Base-by-base conservation (phyloP, 306 rosid genomes). In the Fragaria vesca region DNA sequence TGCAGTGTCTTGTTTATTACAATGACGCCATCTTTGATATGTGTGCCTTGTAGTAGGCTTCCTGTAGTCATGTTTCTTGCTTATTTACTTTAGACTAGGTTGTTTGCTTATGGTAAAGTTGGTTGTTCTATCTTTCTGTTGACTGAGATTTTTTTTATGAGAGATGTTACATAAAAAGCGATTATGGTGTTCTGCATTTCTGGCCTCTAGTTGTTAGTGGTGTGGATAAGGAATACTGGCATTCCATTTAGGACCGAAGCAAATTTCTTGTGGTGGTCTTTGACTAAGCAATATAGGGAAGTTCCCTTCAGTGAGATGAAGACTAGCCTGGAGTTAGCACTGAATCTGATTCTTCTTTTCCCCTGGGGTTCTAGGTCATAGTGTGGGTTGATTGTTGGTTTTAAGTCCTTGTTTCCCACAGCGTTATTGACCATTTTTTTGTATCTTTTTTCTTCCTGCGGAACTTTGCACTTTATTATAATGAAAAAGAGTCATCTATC, bases 1-100 rank as follows among this genome's bases (percentile, higher is more conserved):
- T 48, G 15, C 24, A 67, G 58, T 77, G 26, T 55, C 60, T 83
- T 77, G 54, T 57, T 65, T 58, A n/a, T 73, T 69, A 73, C 73
- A 66, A 26, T n/a, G 12, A 62, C 46, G 17, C n/a, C 18, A 0
- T 26, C 76, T 17, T 69, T 34, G 47, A 20, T 72, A 10, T 28
- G 65, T 72, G 12, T 34, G 24, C 43, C 12, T 48, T 30, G 7
- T 50, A 8, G 30, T 48, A 71, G 28, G 75, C 38, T 30, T 71
- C n/a, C 45, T 47, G 43, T 48, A 12, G n/a, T 6, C 18, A 58
- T 30, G 34, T 58, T 58, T 21, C 30, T 58, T 58, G 16, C 65
- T 58, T 58, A 0, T 12, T 72, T 52, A 12, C 50, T 72, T 12
- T 73, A 32, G 21, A 34, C 48, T 36, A 54, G 40, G 57, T 36